Evolutionary conservation across 768 basidiomycete species (phyloP).

Genomic region (Amanita phalloides): DNA sequence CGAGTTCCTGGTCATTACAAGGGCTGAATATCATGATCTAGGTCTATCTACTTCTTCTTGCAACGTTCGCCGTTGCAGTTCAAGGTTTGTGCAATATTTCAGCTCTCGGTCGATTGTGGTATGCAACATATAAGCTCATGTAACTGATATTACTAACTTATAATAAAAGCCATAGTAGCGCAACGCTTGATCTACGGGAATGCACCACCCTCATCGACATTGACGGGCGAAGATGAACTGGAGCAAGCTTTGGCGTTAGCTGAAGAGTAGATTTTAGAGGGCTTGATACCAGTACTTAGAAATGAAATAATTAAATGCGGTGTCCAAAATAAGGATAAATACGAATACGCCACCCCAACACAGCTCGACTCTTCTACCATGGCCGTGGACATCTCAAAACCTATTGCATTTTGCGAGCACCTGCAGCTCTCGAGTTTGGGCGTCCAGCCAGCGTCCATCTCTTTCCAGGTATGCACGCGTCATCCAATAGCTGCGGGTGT

Average conservation of each 20-base stretch:
- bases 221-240: slow-evolving; percentile 53
- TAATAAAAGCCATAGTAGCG: slow-evolving; percentile 46
- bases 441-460: slow-evolving; percentile 93
- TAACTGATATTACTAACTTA: slow-evolving; percentile 7
- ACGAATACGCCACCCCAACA: neutral
- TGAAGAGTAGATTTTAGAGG: slow-evolving; percentile 32
- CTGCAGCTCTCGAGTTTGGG: slow-evolving; percentile 92
- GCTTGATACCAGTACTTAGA: neutral
- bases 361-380: slow-evolving; percentile 22
- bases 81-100: slow-evolving; percentile 75
- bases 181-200: slow-evolving; percentile 73
- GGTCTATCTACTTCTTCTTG: slow-evolving; percentile 73
- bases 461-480: slow-evolving; percentile 73
- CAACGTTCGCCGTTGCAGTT: slow-evolving; percentile 69
- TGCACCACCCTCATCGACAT: slow-evolving; percentile 40
- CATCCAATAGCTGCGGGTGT: slow-evolving; percentile 18
- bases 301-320: neutral
- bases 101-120: slow-evolving; percentile 73
- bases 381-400: slow-evolving; percentile 51
- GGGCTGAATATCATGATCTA: slow-evolving; percentile 16
- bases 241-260: slow-evolving; percentile 65
- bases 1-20: neutral
- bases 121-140: slow-evolving; percentile 16
- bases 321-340: slow-evolving; percentile 3
- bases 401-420: slow-evolving; percentile 85